Evolutionary conservation across 192 early-diverging fungal genomes (phyloP), one percentile per base, ranked within the genome.

Genomic region (Gryganskiella cystojenkinii): DNA sequence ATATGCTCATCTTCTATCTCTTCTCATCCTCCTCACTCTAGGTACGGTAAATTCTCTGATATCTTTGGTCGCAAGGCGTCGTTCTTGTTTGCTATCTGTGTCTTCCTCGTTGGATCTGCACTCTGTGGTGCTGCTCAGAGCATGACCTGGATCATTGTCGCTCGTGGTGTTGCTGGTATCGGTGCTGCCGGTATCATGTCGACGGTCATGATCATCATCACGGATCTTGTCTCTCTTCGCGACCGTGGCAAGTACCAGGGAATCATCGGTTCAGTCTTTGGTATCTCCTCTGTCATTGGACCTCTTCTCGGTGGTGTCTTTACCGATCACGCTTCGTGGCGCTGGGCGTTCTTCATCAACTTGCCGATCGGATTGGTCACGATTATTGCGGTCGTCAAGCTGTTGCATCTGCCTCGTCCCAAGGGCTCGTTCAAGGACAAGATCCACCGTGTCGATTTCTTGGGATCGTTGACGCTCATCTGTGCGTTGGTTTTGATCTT

Each of bases 51-150:
- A 7, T 72, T 92, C 42, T 76, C 86, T 43, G 92, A 95, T 67
- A 92, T 94, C 55, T 92, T 92, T 82, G 94, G 93, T 20, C 86
- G 93, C 58, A 93, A 91, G 62, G 31, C 80, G 20, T 72, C 81
- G 11, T 88, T 92, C 57, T 42, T 95, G 22, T 71, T 86, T 55
- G 87, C 90, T 20, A 80, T 94, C 56, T 40, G 60, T 6, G 71
- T 91, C 53, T 95, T 95, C 64, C 80, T 87, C 66, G 27, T 89
- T 27, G 93, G 93, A 40, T 89, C 87, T 22, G 67, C 84, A 17
- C 78, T 93, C 22, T 94, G 91, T 62, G 94, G 90, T 66, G 66
- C 82, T 6, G 80, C 78, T 31, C 76, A 71, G 11, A 84, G 40
- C 45, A 83, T 88, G 73, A 62, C 53, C 25, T 81, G 86, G 82